Conservation (phyloP, 2,329 filamentous ascomycete species). For the Xylariaceae sp. region DNA sequence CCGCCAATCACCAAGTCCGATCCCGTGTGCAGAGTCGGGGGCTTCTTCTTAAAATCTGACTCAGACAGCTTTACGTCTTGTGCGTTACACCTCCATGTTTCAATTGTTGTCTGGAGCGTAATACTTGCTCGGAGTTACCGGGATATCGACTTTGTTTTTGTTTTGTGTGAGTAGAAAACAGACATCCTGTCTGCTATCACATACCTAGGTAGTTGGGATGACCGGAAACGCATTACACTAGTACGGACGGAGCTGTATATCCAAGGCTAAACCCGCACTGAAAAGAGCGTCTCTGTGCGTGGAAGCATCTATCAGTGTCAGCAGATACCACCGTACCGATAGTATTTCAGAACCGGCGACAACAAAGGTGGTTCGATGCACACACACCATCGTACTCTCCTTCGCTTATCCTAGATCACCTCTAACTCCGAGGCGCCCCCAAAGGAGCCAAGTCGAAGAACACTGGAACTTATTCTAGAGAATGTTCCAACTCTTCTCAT, state of each 20-base stretch:
- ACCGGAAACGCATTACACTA: too few species aligned
- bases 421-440: too few species aligned
- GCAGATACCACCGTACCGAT: too few species aligned
- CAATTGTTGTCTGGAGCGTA: background rate
- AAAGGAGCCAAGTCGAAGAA: background rate
- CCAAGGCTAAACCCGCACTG: too few species aligned
- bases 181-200: background rate
- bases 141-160: background rate
- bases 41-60: conserved; percentile 14
- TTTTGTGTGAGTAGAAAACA: background rate
- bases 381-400: too few species aligned
- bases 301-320: too few species aligned
- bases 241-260: too few species aligned
- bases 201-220: background rate
- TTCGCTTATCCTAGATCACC: too few species aligned
- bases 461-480: background rate
- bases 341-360: too few species aligned
- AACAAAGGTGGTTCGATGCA: too few species aligned
- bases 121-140: background rate
- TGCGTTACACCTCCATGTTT: background rate
- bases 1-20: conserved; percentile 10
- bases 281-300: too few species aligned
- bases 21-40: background rate
- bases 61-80: conserved; percentile 11
- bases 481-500: background rate